Conservation (phyloP, 2,329 filamentous ascomycete genomes). For the Metarhizium robertsii region DNA sequence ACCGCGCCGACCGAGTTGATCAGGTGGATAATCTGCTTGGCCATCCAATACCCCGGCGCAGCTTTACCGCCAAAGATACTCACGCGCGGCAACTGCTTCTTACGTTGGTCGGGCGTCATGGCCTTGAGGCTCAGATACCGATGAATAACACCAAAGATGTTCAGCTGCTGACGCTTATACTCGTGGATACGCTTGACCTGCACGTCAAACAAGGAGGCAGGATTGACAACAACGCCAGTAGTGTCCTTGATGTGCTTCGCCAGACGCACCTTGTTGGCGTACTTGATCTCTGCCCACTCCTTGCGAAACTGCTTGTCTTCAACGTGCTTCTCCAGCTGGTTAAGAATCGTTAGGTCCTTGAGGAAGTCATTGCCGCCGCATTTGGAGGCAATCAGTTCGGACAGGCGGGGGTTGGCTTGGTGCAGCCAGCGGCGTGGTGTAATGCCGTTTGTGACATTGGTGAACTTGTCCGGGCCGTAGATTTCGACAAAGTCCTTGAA, state of each 20-base stretch:
- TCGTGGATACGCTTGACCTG: conserved; percentile 99
- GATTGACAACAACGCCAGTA: conserved; percentile 75
- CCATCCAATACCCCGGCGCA: conserved; percentile 99
- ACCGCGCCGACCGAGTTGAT: conserved; percentile 86
- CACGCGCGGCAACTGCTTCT: conserved; percentile 79
- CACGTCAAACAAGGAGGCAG: conserved; percentile 82
- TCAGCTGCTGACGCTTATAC: conserved; percentile 98
- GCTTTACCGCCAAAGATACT: conserved; percentile 98
- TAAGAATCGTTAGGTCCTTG: conserved; percentile 79
- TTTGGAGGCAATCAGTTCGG: conserved; percentile 86
- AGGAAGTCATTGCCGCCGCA: conserved; percentile 75
- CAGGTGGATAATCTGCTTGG: conserved; percentile 95
- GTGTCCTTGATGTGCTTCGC: conserved; percentile 84
- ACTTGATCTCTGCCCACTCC: conserved; percentile 95
- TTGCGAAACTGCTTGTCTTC: conserved; percentile 86
- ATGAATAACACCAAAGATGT: conserved; percentile 97
- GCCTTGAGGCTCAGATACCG: conserved; percentile 84
- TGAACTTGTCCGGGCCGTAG: conserved; percentile 95
- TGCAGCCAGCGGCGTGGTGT: conserved; percentile 94
- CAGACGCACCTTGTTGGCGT: conserved; percentile 85
- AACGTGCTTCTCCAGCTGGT: conserved; percentile 73
- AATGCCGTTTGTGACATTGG: conserved; percentile 96
- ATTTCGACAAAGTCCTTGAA: conserved; percentile 98
- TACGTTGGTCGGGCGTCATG: conserved; percentile 72
- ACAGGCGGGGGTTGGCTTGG: conserved; percentile 89